phyloP scores from a whole-genome alignment of 345 rosid species.

The Carallia brachiata region DNA sequence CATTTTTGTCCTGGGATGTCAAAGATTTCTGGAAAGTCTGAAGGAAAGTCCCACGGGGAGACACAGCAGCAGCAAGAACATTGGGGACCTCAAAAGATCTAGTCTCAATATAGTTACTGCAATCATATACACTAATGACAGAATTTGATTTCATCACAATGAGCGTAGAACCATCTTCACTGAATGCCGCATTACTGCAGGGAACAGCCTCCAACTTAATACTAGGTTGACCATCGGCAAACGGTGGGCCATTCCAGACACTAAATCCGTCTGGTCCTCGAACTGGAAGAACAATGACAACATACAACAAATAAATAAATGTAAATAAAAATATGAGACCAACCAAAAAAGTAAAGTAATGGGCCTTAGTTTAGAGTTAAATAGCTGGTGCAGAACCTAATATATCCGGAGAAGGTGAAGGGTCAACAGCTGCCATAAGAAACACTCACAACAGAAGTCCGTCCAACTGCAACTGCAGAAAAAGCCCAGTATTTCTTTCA shows the following conservation, averaged over 20 bases:
- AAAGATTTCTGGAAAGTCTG: slow-evolving; percentile 84
- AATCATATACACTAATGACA: slow-evolving; percentile 56
- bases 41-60: slow-evolving; percentile 76
- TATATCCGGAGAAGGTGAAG: slow-evolving; percentile 63
- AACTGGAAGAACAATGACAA: slow-evolving; percentile 33
- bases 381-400: slow-evolving; percentile 43
- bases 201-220: slow-evolving; percentile 57
- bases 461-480: background rate
- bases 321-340: background rate
- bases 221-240: slow-evolving; percentile 53
- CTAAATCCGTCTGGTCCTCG: slow-evolving; percentile 71
- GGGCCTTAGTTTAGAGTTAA: slow-evolving; percentile 7
- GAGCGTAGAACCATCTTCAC: slow-evolving; percentile 73
- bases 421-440: slow-evolving; percentile 33
- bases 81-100: slow-evolving; percentile 55
- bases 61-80: slow-evolving; percentile 59
- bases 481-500: no score
- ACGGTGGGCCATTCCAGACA: slow-evolving; percentile 91
- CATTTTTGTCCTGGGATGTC: slow-evolving; percentile 79
- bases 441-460: background rate
- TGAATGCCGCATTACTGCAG: slow-evolving; percentile 57
- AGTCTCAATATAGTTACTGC: slow-evolving; percentile 50
- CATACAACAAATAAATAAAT: background rate
- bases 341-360: background rate
- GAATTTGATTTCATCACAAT: slow-evolving; percentile 63